phyloP scores from a whole-genome alignment of 306 rosid genomes.

The Vicia sativa region DNA sequence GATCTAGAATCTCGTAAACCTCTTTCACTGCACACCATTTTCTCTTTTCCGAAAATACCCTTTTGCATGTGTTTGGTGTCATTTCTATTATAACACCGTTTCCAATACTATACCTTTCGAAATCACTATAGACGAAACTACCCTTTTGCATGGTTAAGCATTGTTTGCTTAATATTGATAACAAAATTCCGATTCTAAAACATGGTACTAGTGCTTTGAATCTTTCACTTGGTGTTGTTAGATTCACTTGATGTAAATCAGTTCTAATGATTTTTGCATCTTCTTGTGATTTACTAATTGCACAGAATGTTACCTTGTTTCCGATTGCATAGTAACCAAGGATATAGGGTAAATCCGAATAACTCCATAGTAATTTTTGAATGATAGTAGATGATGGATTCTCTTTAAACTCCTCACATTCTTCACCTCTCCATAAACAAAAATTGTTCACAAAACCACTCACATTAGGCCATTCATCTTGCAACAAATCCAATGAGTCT shows the following conservation, averaged over 20 bases:
- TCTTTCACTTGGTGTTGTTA: constrained; percentile 58
- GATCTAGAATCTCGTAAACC: constrained; percentile 77
- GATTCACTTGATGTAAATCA: constrained; percentile 60
- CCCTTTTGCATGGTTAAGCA: constrained; percentile 40
- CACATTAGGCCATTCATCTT: constrained; percentile 89
- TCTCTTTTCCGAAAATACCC: constrained; percentile 52
- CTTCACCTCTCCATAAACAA: constrained; percentile 95
- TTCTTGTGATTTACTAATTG: constrained; percentile 56
- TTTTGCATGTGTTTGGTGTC: constrained; percentile 72
- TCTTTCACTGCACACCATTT: constrained; percentile 76
- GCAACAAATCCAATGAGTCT: constrained; percentile 39
- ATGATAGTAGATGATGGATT: constrained; percentile 59
- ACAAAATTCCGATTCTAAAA: constrained; percentile 56
- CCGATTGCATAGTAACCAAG: constrained; percentile 78
- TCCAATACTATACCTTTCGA: constrained; percentile 61
- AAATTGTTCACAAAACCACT: constrained; percentile 68
- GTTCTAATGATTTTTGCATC: constrained; percentile 58
- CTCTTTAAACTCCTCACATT: constrained; percentile 56
- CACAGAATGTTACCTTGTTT: constrained; percentile 70
- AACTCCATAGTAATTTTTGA: constrained; percentile 71
- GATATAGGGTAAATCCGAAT: constrained; percentile 70
- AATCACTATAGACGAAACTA: constrained; percentile 58
- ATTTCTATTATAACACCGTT: constrained; percentile 60
- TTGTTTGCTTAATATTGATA: constrained; percentile 59
- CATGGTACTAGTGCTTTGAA: constrained; percentile 74